These are phyloP conservation scores for Fusarium chlamydosporum DNA, from an alignment of 2,329 filamentous ascomycete species.

Conservation along the genomic window DNA sequence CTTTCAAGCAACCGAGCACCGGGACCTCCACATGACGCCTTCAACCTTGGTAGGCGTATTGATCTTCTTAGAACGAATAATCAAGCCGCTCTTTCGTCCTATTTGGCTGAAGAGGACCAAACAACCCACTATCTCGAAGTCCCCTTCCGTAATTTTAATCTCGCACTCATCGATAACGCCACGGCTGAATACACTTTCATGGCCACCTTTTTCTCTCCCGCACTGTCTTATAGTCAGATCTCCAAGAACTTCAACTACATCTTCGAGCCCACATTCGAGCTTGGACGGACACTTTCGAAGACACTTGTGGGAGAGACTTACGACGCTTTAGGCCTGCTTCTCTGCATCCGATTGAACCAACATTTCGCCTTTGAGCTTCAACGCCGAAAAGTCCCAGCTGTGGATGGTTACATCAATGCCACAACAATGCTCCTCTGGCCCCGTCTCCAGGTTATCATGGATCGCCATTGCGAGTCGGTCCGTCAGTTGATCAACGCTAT, in stretches of 20 bases:
- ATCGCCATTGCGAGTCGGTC: slow-evolving; percentile 90
- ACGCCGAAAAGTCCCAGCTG: slow-evolving; percentile 87
- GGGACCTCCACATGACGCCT: slow-evolving; percentile 82
- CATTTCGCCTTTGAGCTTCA: slow-evolving; percentile 95
- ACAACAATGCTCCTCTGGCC: slow-evolving; percentile 98
- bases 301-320: slow-evolving; percentile 81
- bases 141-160: slow-evolving; percentile 94
- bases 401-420: slow-evolving; percentile 92
- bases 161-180: slow-evolving; percentile 93
- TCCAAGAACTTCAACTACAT: slow-evolving; percentile 88
- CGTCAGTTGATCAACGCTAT: slow-evolving; percentile 71
- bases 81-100: slow-evolving; percentile 84
- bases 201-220: slow-evolving; percentile 87
- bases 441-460: slow-evolving; percentile 93
- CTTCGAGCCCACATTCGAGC: slow-evolving; percentile 89
- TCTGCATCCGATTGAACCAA: slow-evolving; percentile 95
- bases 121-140: slow-evolving; percentile 88
- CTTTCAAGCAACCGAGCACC: slow-evolving; percentile 63
- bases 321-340: slow-evolving; percentile 86
- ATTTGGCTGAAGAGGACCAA: slow-evolving; percentile 92
- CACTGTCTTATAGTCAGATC: slow-evolving; percentile 80
- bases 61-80: slow-evolving; percentile 83
- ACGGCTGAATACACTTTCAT: slow-evolving; percentile 96
- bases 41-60: slow-evolving; percentile 87
- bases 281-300: slow-evolving; percentile 83